Evolutionary conservation across 169 alveolate species (phyloP).

Genomic region (Plasmodium relictum): DNA sequence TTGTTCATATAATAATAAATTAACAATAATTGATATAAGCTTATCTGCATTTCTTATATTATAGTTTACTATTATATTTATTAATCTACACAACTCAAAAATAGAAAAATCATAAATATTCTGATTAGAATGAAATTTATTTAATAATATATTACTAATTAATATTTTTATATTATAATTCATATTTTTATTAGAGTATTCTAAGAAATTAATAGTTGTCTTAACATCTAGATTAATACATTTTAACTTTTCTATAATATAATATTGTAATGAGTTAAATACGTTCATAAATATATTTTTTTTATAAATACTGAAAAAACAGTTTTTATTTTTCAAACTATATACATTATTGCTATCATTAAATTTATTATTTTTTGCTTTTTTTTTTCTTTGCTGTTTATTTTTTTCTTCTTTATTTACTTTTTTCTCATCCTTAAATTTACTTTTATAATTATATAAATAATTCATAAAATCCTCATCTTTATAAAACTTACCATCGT

Average conservation of each 20-base stretch:
- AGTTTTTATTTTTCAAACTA: not conserved
- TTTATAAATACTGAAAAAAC: too few species aligned
- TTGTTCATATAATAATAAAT: conserved; percentile 14
- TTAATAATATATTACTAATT: not conserved
- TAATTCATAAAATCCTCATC: not conserved
- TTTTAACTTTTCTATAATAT: conserved; percentile 9
- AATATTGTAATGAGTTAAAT: not conserved
- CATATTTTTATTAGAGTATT: conserved; percentile 11
- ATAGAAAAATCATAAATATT: conserved; percentile 25
- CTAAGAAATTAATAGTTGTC: conserved; percentile 14
- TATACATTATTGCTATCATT: not conserved
- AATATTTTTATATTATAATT: not conserved
- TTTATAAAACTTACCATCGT: not conserved
- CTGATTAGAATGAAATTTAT: not conserved
- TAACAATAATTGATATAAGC: conserved; percentile 5
- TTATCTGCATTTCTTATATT: conserved; percentile 3
- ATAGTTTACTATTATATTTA: conserved; percentile 33
- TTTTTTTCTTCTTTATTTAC: not conserved
- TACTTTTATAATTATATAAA: not conserved
- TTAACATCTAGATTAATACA: conserved; percentile 2
- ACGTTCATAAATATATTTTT: not conserved
- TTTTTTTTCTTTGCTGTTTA: not conserved
- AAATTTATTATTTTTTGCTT: not conserved
- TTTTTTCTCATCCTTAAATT: not conserved
- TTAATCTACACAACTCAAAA: conserved; percentile 45